Base-by-base conservation (phyloP, 139 green algal species). In the Chlamydomonas incerta region DNA sequence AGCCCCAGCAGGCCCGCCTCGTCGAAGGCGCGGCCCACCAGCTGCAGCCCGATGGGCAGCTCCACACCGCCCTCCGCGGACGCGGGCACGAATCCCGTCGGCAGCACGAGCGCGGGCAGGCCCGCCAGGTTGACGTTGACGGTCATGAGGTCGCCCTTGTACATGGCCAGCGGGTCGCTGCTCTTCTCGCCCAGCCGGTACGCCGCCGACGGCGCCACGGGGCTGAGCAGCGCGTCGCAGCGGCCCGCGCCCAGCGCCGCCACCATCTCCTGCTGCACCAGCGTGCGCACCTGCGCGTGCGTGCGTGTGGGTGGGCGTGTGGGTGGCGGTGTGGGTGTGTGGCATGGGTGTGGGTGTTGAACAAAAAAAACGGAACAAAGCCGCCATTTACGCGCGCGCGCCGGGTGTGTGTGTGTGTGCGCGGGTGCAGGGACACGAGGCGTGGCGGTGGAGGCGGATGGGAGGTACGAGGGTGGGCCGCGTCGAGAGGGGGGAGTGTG, bases 111-210 rank as follows among this genome's bases (percentile, higher is more conserved):
- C 1, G 93, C 96, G 20, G 97, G 97, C 58, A 99, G 88, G 14
- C 97, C 97, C 33, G 96, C 93, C 71, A 99, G 90, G 90, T 99
- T 99, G 18, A 98, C 88, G 83, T 97, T 97, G 35, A 99, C 94
- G 5, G 97, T 99, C 97, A 99, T 98, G n/a, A 99, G 82, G 91
- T 99, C 97, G 4, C 95, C 89, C 82, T 96, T 95, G 83, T 98
- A 98, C 95, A 99, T 98, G 35, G 90, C 87, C 52, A 99, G 88
- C 17, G 97, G 97, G 87, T 99, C 96, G 17, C 84, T 47, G 3
- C 69, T 75, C 83, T 98, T 98, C 73, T 98, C 93, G 2, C 96
- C 97, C 33, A 98, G 74, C 35, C 87, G 88, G 85, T 97, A 99
- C 0, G 97, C 97, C 13, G 94, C 37, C 1, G 94, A 98, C 35